Conservation (phyloP, 2,329 filamentous ascomycete genomes). For the Dothideomycetes sp. region DNA sequence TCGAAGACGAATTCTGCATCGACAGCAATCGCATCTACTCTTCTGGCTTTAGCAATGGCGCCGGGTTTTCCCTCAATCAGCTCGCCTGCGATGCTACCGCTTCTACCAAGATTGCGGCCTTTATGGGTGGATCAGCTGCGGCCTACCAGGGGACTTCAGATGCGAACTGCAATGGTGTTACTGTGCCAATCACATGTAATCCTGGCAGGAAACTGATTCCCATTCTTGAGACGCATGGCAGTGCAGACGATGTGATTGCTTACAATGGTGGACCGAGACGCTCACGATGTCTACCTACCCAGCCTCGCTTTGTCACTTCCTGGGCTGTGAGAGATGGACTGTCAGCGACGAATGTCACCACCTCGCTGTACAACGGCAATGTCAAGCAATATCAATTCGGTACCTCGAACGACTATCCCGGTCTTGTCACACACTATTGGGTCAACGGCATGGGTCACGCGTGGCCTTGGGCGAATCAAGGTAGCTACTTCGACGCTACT, state of each 20-base stretch:
- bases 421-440: slow-evolving; percentile 28
- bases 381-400: slow-evolving; percentile 17
- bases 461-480: slow-evolving; percentile 25
- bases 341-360: slow-evolving; percentile 15
- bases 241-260: slow-evolving; percentile 27
- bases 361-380: slow-evolving; percentile 18
- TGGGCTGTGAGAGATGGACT: slow-evolving; percentile 27
- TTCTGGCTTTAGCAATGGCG: slow-evolving; percentile 42
- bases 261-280: slow-evolving; percentile 26
- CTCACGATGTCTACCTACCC: slow-evolving; percentile 16
- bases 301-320: slow-evolving; percentile 23
- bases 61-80: slow-evolving; percentile 35
- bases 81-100: slow-evolving; percentile 34
- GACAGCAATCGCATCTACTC: slow-evolving; percentile 32
- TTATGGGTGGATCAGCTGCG: slow-evolving; percentile 37
- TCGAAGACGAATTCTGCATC: slow-evolving; percentile 32
- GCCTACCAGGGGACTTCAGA: slow-evolving; percentile 26
- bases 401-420: slow-evolving; percentile 17
- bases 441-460: slow-evolving; percentile 28
- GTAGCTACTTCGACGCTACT: slow-evolving; percentile 12
- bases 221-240: slow-evolving; percentile 35
- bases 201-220: slow-evolving; percentile 22
- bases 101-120: slow-evolving; percentile 36
- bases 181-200: slow-evolving; percentile 15
- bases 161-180: slow-evolving; percentile 10